Conservation (phyloP, 345 rosid genomes). For the Jatropha curcas region DNA sequence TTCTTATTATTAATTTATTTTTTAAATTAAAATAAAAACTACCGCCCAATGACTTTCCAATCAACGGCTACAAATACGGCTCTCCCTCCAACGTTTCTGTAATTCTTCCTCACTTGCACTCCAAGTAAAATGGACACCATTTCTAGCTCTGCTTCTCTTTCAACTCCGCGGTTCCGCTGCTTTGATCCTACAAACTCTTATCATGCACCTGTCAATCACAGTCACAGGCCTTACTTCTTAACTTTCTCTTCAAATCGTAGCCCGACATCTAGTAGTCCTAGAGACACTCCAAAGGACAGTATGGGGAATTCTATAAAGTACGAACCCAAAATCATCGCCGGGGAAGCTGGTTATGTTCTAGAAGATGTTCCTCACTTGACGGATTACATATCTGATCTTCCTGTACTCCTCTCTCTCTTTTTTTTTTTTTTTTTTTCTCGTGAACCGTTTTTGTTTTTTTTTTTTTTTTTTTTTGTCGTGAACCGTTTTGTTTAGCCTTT, state of each 20-base stretch:
- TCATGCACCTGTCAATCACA: not conserved
- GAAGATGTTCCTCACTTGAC: constrained; percentile 55
- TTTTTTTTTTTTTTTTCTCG: not conserved
- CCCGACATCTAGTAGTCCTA: not conserved
- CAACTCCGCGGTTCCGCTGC: constrained; percentile 38
- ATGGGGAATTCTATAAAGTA: not conserved
- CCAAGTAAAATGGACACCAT: constrained; percentile 31
- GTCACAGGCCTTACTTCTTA: not conserved
- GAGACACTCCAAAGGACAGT: not conserved
- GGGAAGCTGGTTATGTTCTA: constrained; percentile 47
- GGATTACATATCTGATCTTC: constrained; percentile 48
- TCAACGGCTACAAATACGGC: constrained; percentile 29
- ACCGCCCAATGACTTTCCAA: not conserved
- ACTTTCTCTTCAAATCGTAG: not conserved
- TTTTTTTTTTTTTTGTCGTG: not conserved
- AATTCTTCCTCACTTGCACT: not conserved
- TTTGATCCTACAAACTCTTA: constrained; percentile 33
- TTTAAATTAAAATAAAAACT: too few species aligned
- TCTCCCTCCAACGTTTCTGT: not conserved
- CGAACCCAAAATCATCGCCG: constrained; percentile 37
- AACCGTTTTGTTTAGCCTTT: too few species aligned
- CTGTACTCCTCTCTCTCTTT: constrained; percentile 20
- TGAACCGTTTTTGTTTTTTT: not conserved
- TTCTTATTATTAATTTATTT: too few species aligned
- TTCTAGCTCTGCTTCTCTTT: constrained; percentile 41